These are phyloP conservation scores for Solanum pinnatisectum DNA, from an alignment of 257 asterid species.

Conservation along the genomic window DNA sequence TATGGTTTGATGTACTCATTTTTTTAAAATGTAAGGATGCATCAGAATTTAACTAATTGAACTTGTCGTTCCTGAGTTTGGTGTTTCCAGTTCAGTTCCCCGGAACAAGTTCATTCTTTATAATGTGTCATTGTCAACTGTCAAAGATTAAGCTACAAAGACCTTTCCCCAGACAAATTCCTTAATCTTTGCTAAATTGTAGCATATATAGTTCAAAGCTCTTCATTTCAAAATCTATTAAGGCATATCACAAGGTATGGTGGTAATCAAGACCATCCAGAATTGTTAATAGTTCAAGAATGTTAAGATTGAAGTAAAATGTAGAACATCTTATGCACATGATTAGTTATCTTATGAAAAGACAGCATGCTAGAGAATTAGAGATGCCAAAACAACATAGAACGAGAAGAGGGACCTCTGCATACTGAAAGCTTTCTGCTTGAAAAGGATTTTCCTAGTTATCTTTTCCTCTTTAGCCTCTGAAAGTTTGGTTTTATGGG, in stretches of 20 bases:
- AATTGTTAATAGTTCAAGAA: neutral
- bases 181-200: neutral
- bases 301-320: neutral
- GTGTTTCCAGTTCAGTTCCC: neutral
- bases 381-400: neutral
- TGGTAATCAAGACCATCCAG: neutral
- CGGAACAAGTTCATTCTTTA: neutral
- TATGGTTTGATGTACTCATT: neutral
- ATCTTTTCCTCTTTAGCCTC: conserved; percentile 57
- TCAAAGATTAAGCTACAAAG: neutral
- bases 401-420: conserved; percentile 4
- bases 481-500: conserved; percentile 77
- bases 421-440: neutral
- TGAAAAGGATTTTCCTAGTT: conserved; percentile 7
- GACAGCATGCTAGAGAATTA: neutral
- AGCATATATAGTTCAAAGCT: neutral
- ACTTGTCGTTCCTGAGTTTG: neutral
- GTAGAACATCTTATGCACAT: neutral
- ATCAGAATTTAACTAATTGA: neutral
- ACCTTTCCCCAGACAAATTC: neutral
- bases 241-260: neutral
- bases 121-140: neutral
- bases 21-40: neutral
- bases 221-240: neutral
- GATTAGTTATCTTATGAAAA: neutral